Evolutionary conservation across 2,329 filamentous ascomycete genomes (phyloP).

Genomic region (Hymenoscyphus infarciens): DNA sequence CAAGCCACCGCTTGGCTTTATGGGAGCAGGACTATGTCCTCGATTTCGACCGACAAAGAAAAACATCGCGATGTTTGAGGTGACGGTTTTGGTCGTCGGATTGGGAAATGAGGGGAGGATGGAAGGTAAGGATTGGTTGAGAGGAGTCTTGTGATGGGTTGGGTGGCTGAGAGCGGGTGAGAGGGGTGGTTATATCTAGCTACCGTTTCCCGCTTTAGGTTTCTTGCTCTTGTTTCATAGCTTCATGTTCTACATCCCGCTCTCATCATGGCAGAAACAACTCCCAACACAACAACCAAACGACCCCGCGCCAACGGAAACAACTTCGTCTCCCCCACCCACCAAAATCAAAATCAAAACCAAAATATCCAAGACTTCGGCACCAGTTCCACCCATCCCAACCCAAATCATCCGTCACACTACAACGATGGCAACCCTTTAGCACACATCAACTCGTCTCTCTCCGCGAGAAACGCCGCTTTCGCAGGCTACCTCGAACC

Average conservation of each 20-base stretch:
- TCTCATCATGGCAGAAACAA: background rate
- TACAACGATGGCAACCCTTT: conserved; percentile 40
- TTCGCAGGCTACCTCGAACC: conserved; percentile 60
- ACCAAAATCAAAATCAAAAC: too few species aligned
- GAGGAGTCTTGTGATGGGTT: background rate
- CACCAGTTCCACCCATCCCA: background rate
- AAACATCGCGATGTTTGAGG: background rate
- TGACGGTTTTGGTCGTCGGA: background rate
- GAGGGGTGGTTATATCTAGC: background rate
- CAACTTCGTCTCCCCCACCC: background rate
- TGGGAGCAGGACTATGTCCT: background rate
- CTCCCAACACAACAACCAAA: background rate
- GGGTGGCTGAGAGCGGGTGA: background rate
- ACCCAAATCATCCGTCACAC: background rate
- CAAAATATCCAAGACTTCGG: background rate
- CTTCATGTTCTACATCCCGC: too few species aligned
- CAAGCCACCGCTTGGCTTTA: background rate
- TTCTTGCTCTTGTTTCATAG: too few species aligned
- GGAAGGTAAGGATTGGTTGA: background rate
- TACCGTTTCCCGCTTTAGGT: too few species aligned
- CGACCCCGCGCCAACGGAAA: background rate
- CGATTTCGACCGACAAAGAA: background rate
- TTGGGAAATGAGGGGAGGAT: background rate
- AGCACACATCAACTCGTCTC: conserved; percentile 43
- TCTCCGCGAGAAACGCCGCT: conserved; percentile 44